A percentile compares a stretch with the other conserved stretches of the same genome.
These are phyloP conservation scores for Lipomyces orientalis DNA, from an alignment of 805 yeast genomes.

Conservation along the genomic window DNA sequence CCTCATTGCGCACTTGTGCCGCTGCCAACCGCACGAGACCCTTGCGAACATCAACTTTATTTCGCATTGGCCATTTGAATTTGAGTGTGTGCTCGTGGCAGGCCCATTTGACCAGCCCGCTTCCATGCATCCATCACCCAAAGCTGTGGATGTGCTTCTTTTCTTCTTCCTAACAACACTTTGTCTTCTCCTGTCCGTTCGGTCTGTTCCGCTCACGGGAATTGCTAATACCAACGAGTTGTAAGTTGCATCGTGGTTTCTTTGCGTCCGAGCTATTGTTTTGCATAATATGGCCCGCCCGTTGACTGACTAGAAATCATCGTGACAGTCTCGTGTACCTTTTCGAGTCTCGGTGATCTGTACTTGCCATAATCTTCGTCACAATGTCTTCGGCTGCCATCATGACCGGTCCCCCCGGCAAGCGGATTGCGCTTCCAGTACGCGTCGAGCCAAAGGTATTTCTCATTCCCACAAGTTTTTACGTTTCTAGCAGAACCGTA, in stretches of 20 bases:
- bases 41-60: too few relatives aligned
- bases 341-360: not conserved
- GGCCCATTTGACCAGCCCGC: not conserved
- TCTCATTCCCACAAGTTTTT: not conserved
- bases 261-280: not conserved
- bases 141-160: not conserved
- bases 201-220: too few relatives aligned
- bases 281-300: not conserved
- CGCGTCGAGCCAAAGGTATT: conserved; percentile 91
- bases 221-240: not conserved
- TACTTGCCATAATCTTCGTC: not conserved
- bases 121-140: not conserved
- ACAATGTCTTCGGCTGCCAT: conserved; percentile 73
- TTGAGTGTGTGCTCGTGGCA: too few relatives aligned
- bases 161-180: not conserved
- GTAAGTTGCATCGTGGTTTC: not conserved
- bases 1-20: not conserved
- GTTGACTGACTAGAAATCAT: not conserved
- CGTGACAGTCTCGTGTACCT: not conserved
- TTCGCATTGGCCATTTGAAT: too few relatives aligned
- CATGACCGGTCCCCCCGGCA: conserved; percentile 76
- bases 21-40: not conserved
- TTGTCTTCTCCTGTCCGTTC: not conserved
- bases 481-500: not conserved
- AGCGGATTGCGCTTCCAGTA: conserved; percentile 96